Evolutionary conservation across 495 filamentous ascomycete species (phyloP), one percentile per base, ranked within the genome.

Genomic region (Aspergillus sparsus): DNA sequence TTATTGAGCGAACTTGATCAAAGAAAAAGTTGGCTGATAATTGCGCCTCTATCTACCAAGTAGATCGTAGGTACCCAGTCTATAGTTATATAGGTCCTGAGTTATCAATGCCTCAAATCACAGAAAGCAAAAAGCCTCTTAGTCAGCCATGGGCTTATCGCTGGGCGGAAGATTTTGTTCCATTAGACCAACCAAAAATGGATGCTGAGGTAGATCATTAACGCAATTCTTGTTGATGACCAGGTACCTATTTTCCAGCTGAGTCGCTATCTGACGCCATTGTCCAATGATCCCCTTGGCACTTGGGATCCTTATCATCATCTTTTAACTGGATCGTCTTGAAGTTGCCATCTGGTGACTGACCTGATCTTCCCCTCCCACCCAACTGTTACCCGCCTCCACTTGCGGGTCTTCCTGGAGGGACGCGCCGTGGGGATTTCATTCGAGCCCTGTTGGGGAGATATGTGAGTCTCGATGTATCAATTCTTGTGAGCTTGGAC

Each of bases 381-480:
- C 50, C 55, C 53, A 44, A 55, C 55, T 47, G 35, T 16, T 56
- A 34, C 46, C 45, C 62, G 58, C 62, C 62, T 65, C 62, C 62
- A 65, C 62, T 65, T 65, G 62, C 62, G 62, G 62, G 58, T 63
- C 61, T 37, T 53, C 21, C 21, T 59, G 10, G 31, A 52, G 59
- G 49, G 46, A 51, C 44, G 55, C 33, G 55, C 33, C 55, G 62
- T 41, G 62, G 60, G 60, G 60, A 60, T 53, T 47, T 53, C 50
- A 60, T 54, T 60, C 33, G 50, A 60, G 6, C n/a, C 49, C 36
- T 54, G 18, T n/a, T 53, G 37, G 42, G 50, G 49, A 53, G 39
- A 62, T 34, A 9, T 57, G 60, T 57, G 12, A 33, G 60, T 57
- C n/a, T 33, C 34, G 34, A 39, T 36, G 21, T 54, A 45, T 45